These are phyloP conservation scores for Ceratocystis smalleyi DNA, from an alignment of 2,329 filamentous ascomycete species.

Conservation along the genomic window DNA sequence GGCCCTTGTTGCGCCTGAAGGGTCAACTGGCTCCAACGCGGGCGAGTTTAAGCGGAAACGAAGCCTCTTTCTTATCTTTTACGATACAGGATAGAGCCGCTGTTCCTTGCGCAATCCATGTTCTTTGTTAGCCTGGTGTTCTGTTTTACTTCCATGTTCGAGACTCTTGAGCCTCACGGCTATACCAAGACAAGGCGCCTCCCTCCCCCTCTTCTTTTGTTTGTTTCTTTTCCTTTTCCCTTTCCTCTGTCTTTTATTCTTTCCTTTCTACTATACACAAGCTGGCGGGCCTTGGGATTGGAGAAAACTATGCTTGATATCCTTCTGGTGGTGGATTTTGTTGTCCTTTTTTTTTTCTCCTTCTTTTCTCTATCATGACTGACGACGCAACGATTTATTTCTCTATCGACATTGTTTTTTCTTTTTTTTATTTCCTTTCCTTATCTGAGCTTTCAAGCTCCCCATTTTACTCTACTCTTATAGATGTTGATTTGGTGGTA, in stretches of 20 bases:
- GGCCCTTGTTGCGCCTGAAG: background rate
- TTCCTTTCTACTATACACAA: slow-evolving; percentile 1
- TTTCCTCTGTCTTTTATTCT: background rate
- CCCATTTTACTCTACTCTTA: background rate
- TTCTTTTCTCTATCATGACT: slow-evolving; percentile 15
- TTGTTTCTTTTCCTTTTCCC: background rate
- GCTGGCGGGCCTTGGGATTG: background rate
- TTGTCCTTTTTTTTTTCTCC: background rate
- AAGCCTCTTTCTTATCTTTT: slow-evolving; percentile 1
- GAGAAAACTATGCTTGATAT: background rate
- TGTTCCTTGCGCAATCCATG: background rate
- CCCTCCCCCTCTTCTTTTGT: background rate
- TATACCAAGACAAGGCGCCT: background rate
- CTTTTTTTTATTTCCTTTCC: slow-evolving; percentile 8
- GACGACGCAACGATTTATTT: slow-evolving; percentile 15
- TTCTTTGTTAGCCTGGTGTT: background rate
- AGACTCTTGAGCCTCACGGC: background rate
- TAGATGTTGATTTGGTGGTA: background rate
- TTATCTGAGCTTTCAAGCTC: background rate
- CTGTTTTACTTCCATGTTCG: background rate
- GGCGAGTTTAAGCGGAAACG: background rate
- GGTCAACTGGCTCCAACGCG: background rate
- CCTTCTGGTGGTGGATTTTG: background rate
- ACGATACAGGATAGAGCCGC: background rate
- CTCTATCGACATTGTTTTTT: background rate